These are phyloP conservation scores for Fomitopsis pinicola DNA, from an alignment of 1,284 basidiomycete species.

Conservation along the genomic window DNA sequence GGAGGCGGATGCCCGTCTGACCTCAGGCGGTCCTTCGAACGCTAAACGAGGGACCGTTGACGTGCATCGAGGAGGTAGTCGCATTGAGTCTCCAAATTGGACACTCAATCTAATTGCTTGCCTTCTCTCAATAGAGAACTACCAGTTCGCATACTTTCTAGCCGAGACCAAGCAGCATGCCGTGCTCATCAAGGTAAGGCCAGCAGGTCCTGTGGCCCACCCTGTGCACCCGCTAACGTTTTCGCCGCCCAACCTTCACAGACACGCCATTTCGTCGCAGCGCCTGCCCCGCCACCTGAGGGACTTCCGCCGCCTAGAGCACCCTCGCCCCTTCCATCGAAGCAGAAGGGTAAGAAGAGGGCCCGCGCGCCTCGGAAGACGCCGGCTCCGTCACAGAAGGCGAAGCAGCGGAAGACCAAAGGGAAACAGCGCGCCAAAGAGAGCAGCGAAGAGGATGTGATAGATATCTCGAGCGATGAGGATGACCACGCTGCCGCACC, in stretches of 20 bases:
- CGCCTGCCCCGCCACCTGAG: conserved; percentile 28
- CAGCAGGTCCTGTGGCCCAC: not conserved
- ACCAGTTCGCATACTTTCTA: conserved; percentile 80
- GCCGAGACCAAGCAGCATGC: conserved; percentile 72
- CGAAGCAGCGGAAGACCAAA: conserved; percentile 43
- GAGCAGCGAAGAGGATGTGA: conserved; percentile 18
- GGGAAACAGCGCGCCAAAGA: conserved; percentile 32
- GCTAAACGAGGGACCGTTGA: conserved; percentile 62
- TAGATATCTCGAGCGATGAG: conserved; percentile 23
- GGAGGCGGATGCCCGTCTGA: conserved; percentile 45
- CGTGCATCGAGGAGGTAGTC: conserved; percentile 68
- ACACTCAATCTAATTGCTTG: not conserved
- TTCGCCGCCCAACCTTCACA: conserved; percentile 12
- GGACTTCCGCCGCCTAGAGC: conserved; percentile 13
- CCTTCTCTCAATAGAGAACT: conserved; percentile 47
- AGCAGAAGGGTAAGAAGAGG: conserved; percentile 17
- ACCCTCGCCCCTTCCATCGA: conserved; percentile 2
- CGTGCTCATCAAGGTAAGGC: conserved; percentile 62
- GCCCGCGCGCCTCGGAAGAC: not conserved
- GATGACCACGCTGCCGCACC: conserved; percentile 4
- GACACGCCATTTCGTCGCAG: conserved; percentile 55
- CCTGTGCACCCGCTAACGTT: conserved; percentile 1
- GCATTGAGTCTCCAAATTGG: not conserved
- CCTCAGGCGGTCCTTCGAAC: conserved; percentile 33
- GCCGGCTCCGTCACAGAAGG: conserved; percentile 1